Evolutionary conservation across 2,329 filamentous ascomycete genomes (phyloP).

Genomic region (Alternaria metachromatica): DNA sequence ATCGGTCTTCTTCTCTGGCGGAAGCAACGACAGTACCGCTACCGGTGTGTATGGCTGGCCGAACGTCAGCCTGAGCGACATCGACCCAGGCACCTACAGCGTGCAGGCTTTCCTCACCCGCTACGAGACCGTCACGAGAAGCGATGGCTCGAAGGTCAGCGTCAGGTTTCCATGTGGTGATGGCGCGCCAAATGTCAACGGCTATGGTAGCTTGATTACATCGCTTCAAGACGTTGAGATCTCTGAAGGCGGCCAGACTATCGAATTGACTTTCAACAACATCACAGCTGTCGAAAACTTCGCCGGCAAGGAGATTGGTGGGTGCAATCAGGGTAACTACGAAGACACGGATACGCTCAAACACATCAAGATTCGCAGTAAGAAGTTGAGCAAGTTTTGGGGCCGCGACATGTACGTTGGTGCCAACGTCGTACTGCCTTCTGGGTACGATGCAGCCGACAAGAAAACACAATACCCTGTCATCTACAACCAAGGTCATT

Average conservation of each 20-base stretch:
- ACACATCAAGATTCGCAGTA: conserved; percentile 48
- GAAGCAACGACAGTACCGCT: conserved; percentile 30
- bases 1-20: conserved; percentile 35
- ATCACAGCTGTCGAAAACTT: conserved; percentile 30
- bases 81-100: conserved; percentile 41
- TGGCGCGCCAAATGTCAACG: conserved; percentile 37
- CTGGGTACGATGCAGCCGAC: conserved; percentile 43
- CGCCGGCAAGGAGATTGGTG: conserved; percentile 46
- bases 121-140: conserved; percentile 46
- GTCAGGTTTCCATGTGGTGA: conserved; percentile 49
- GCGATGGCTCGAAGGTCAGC: conserved; percentile 46
- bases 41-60: conserved; percentile 45
- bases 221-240: conserved; percentile 31
- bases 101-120: conserved; percentile 47
- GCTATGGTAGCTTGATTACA: conserved; percentile 41
- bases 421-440: conserved; percentile 45
- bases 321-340: conserved; percentile 50
- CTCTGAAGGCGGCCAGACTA: conserved; percentile 34
- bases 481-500: conserved; percentile 47
- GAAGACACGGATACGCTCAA: conserved; percentile 42
- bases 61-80: conserved; percentile 38
- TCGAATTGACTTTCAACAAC: conserved; percentile 42
- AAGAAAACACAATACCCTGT: conserved; percentile 43
- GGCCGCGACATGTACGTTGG: conserved; percentile 47
- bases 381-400: conserved; percentile 47